Evolutionary conservation across 2,329 filamentous ascomycete genomes (phyloP), one percentile per base, ranked within the genome.

Genomic region (Cordyceps sp.): DNA sequence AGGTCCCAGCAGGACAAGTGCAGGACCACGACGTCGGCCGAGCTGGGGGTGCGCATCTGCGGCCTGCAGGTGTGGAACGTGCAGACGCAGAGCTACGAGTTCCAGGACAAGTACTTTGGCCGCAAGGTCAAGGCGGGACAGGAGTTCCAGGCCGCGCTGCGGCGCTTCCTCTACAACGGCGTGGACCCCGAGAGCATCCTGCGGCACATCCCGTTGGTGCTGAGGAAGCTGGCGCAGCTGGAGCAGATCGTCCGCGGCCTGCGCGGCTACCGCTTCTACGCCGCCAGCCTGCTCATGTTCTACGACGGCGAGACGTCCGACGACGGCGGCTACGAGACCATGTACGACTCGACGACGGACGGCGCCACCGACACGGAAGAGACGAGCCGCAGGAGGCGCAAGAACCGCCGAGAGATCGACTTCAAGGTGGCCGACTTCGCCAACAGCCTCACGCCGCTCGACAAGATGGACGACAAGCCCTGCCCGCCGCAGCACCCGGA

Each of bases 401-500:
- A 49, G 47, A 69, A 62, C 38, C 62, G 61, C 37, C 60, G 62
- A 29, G 67, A 76, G 41, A 86, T 93, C 48, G 82, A 93, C 52
- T 76, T 98, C 58, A 94, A 94, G 56, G 92, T 98, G 52, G 88
- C 93, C 35, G 90, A 98, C 54, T 98, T 98, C 59, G 90, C 90
- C 40, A 98, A 98, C 52, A 94, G 88, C 47, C 77, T 96, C 23
- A 96, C 86, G 2, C 81, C 83, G 4, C 79, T 90, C 41, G 85
- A 93, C 45, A 56, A 74, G 10, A 63, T 72, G 36, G 55, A 59
- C 32, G 63, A 66, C 38, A 66, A 66, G 45, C 59, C 67, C 5
- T 94, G 88, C 44, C 90, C 90, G 12, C 90, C 90, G 5, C 68
- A 73, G 36, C 73, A 92, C 47, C 82, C 83, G 0, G 60, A 78